A percentile compares a stretch with the other conserved stretches of the same genome.
phyloP scores from a whole-genome alignment of 179 eudicot species.

The Beta corolliflora region DNA sequence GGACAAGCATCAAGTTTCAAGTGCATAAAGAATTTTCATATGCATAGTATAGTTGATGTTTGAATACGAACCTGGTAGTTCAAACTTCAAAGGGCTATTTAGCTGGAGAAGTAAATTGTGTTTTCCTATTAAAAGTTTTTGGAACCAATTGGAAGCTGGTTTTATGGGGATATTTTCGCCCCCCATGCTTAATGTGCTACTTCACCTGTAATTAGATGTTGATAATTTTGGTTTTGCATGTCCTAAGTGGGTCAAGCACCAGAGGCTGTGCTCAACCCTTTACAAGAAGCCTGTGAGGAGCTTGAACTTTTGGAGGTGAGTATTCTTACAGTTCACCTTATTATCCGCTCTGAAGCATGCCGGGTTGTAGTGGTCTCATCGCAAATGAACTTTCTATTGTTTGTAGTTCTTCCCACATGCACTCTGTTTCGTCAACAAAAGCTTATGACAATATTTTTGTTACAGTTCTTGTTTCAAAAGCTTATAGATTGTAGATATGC shows the following conservation, averaged over 20 bases:
- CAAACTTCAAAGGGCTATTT: not conserved
- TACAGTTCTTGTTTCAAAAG: not conserved
- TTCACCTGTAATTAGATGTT: not conserved
- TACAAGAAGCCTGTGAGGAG: constrained; percentile 78
- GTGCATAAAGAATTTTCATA: not conserved
- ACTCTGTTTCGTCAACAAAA: not conserved
- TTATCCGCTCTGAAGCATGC: not conserved
- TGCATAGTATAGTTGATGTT: not conserved
- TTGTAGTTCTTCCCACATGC: not conserved
- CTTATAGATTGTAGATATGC: not conserved
- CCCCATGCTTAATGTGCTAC: not conserved
- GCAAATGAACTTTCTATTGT: not conserved
- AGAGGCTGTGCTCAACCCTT: constrained; percentile 62
- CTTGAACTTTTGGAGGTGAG: constrained; percentile 82
- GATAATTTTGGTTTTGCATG: constrained; percentile 25
- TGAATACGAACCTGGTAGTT: not conserved
- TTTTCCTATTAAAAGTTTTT: not conserved
- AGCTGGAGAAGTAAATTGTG: not conserved
- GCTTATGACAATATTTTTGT: not conserved
- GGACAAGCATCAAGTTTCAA: not conserved
- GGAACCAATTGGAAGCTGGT: not conserved
- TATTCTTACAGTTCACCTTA: constrained; percentile 7
- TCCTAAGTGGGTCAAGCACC: constrained; percentile 60
- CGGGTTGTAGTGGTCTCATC: not conserved
- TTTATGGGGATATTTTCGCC: not conserved